Conservation (phyloP, 495 filamentous ascomycete genomes). For the Bacidia gigantensis region DNA sequence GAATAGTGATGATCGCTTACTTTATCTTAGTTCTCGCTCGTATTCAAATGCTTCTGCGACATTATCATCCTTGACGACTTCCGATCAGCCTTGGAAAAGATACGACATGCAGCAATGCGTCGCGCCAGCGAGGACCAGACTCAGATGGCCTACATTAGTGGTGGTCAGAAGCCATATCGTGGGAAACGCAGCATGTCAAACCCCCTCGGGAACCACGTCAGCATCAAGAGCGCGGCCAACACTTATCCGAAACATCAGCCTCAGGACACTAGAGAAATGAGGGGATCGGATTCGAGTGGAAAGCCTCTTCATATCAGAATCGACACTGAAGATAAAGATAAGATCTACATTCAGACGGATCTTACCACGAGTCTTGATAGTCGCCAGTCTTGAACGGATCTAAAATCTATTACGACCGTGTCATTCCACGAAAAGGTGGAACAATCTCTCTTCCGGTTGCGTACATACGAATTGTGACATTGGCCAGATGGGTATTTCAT, state of each 20-base stretch:
- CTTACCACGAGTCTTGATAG: background rate
- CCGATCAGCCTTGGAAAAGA: slow-evolving; percentile 41
- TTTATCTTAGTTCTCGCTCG: slow-evolving; percentile 26
- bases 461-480: too few species aligned
- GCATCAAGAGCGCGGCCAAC: background rate
- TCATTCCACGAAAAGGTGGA: too few species aligned
- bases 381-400: too few species aligned
- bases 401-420: too few species aligned
- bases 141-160: background rate
- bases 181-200: background rate
- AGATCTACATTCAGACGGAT: background rate
- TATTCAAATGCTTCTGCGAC: slow-evolving; percentile 49
- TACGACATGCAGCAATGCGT: slow-evolving; percentile 8
- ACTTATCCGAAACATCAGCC: background rate
- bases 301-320: background rate
- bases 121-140: background rate
- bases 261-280: background rate
- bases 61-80: slow-evolving; percentile 48
- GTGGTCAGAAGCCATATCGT: background rate
- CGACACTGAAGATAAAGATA: background rate
- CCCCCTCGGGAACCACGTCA: background rate
- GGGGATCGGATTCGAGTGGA: background rate
- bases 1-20: background rate
- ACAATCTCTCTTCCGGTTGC: too few species aligned
- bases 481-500: too few species aligned